Conservation (phyloP, 2,329 filamentous ascomycete genomes). For the Penicillium sp. region DNA sequence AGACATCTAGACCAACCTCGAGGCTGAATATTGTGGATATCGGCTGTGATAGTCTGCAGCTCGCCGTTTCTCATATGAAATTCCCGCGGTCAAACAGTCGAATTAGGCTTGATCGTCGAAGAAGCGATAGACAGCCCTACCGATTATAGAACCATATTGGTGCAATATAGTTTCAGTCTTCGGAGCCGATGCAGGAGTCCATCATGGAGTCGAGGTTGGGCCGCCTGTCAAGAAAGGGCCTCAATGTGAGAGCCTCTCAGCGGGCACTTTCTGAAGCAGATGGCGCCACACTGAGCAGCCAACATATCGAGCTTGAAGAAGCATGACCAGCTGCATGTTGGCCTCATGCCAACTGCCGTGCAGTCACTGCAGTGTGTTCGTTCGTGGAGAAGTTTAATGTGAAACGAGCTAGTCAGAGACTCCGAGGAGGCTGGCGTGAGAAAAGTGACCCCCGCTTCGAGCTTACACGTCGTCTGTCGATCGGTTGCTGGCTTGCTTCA, state of each 20-base stretch:
- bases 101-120: constrained; percentile 9
- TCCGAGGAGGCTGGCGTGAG: background rate
- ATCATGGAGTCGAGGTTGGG: constrained; percentile 3
- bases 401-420: constrained; percentile 9
- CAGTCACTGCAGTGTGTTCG: background rate
- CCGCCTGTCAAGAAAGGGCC: background rate
- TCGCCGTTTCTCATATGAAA: background rate
- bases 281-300: background rate
- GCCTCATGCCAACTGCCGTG: background rate
- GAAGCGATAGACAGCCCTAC: constrained; percentile 2
- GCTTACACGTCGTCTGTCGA: constrained; percentile 21
- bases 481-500: constrained; percentile 7
- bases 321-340: background rate
- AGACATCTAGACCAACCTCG: constrained; percentile 12
- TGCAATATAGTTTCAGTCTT: background rate
- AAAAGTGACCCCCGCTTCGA: background rate
- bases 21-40: constrained; percentile 10
- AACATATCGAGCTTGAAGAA: background rate
- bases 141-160: constrained; percentile 6
- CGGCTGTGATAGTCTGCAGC: constrained; percentile 2
- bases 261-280: constrained; percentile 3
- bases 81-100: constrained; percentile 2
- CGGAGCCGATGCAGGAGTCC: constrained; percentile 10
- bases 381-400: constrained; percentile 4
- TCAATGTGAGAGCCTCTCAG: background rate